Evolutionary conservation across 2,329 filamentous ascomycete genomes (phyloP).

Genomic region (Colletotrichum siamense): DNA sequence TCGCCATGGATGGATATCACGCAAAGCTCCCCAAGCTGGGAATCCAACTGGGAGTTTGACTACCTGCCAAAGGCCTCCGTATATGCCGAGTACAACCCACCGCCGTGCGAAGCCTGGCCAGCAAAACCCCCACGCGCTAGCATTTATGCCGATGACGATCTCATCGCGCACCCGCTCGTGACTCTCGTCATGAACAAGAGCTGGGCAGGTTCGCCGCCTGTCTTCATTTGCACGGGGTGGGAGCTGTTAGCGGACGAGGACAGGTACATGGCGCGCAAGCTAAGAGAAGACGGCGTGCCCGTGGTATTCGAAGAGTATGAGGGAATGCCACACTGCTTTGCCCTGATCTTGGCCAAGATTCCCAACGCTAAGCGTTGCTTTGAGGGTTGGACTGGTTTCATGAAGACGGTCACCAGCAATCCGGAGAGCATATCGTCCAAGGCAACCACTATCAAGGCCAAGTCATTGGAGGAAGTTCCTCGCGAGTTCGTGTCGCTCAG

Average conservation of each 20-base stretch:
- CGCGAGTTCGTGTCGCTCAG: slow-evolving; percentile 49
- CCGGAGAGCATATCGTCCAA: slow-evolving; percentile 38
- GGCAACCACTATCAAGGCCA: slow-evolving; percentile 54
- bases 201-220: slow-evolving; percentile 69
- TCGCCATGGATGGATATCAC: slow-evolving; percentile 78
- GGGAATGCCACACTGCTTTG: slow-evolving; percentile 82
- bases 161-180: slow-evolving; percentile 71
- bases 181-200: slow-evolving; percentile 61
- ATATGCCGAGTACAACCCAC: slow-evolving; percentile 30
- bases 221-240: slow-evolving; percentile 73
- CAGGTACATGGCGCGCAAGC: slow-evolving; percentile 61
- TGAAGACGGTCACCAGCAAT: slow-evolving; percentile 44
- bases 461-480: slow-evolving; percentile 53
- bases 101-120: slow-evolving; percentile 63
- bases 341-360: slow-evolving; percentile 56
- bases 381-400: slow-evolving; percentile 62
- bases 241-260: slow-evolving; percentile 76
- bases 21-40: slow-evolving; percentile 63
- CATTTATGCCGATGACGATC: slow-evolving; percentile 59
- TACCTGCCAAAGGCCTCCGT: slow-evolving; percentile 60
- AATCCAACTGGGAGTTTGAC: slow-evolving; percentile 60
- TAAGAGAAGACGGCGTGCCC: slow-evolving; percentile 61
- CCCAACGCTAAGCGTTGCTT: slow-evolving; percentile 57
- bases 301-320: slow-evolving; percentile 77
- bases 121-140: slow-evolving; percentile 55